These are phyloP conservation scores for Metarhizium album DNA, from an alignment of 2,329 filamentous ascomycete species.

Conservation along the genomic window DNA sequence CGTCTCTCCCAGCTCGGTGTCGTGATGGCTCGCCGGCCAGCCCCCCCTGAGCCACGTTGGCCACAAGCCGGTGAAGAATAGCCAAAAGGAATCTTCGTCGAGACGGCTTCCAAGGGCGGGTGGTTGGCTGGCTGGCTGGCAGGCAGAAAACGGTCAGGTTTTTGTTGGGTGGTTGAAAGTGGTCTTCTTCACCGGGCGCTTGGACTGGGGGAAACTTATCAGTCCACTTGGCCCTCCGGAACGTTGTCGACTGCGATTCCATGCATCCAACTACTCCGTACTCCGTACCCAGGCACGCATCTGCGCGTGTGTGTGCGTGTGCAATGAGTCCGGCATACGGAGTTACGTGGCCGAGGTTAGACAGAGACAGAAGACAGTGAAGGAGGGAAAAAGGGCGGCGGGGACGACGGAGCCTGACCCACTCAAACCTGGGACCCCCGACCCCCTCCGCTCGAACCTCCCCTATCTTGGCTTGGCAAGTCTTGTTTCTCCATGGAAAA, in stretches of 20 bases:
- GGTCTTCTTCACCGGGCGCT: background rate
- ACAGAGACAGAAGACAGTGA: too few species aligned
- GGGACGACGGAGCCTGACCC: too few species aligned
- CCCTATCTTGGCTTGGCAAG: too few species aligned
- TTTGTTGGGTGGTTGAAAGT: slow-evolving; percentile 6
- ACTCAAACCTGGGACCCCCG: background rate
- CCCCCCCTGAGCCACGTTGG: background rate
- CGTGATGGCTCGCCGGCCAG: background rate
- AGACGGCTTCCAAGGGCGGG: background rate
- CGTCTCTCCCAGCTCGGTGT: background rate
- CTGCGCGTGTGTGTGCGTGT: too few species aligned
- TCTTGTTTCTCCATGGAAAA: too few species aligned
- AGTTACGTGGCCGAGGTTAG: background rate
- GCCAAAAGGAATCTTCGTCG: background rate
- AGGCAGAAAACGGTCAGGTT: background rate
- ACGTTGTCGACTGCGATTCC: too few species aligned
- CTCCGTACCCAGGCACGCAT: too few species aligned
- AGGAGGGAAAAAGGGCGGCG: background rate
- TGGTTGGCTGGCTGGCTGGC: too few species aligned
- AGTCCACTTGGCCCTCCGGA: too few species aligned
- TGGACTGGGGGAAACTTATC: background rate
- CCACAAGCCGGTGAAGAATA: background rate
- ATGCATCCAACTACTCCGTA: too few species aligned
- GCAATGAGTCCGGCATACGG: too few species aligned
- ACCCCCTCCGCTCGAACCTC: too few species aligned